Conservation (phyloP, 176 grass and related monocot species). For the bread wheat (Triticum aestivum) region DNA sequence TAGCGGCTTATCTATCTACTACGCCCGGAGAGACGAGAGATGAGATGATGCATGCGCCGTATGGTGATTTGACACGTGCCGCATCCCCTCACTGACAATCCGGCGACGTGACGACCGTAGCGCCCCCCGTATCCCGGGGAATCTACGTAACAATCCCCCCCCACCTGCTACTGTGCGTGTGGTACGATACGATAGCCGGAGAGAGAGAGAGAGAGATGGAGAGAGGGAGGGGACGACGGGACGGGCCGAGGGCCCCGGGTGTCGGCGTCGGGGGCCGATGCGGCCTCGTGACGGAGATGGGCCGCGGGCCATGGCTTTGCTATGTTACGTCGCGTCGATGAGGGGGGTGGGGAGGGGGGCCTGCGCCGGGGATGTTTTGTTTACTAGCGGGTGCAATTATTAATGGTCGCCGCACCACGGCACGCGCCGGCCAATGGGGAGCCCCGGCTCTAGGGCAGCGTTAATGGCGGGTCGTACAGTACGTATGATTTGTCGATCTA, state of each 20-base stretch:
- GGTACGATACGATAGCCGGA: not conserved
- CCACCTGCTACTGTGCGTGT: not conserved
- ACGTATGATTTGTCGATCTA: conserved; percentile 18
- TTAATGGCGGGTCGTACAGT: not conserved
- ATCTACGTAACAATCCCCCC: conserved; percentile 35
- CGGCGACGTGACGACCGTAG: conserved; percentile 29
- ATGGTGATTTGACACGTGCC: conserved; percentile 11
- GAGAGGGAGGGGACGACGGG: not conserved
- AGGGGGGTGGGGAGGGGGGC: not conserved
- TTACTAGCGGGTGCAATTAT: conserved; percentile 32
- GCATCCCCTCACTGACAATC: conserved; percentile 14
- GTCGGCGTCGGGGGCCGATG: not conserved
- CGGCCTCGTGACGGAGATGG: conserved; percentile 6
- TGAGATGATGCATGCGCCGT: not conserved
- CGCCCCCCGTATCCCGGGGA: conserved; percentile 38
- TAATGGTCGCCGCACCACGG: not conserved
- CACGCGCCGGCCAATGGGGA: not conserved
- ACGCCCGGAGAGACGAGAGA: no score
- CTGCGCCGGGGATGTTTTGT: not conserved
- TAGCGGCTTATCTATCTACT: no score
- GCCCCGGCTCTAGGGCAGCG: not conserved
- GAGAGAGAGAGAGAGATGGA: not conserved
- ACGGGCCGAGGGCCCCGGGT: conserved; percentile 5
- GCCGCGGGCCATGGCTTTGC: conserved; percentile 28
- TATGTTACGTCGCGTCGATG: conserved; percentile 35